These are phyloP conservation scores for Rhodomyrtus psidioides DNA, from an alignment of 441 rosid species.

Conservation along the genomic window DNA sequence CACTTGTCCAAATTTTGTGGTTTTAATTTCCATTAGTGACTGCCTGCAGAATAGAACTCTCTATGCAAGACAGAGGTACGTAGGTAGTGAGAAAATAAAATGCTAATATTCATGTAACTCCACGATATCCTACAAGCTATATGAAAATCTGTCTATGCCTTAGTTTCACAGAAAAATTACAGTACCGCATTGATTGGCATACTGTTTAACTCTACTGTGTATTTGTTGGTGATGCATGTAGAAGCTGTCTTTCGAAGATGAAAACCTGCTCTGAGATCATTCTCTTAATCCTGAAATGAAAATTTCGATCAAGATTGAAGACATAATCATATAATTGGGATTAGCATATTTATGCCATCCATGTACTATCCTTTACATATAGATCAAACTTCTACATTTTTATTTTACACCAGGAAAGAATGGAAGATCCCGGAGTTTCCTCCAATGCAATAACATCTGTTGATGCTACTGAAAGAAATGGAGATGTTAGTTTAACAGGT, in stretches of 20 bases:
- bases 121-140: background rate
- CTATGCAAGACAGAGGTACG: background rate
- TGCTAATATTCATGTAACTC: background rate
- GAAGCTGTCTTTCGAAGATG: background rate
- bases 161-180: background rate
- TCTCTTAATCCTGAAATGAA: background rate
- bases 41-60: background rate
- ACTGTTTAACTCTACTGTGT: background rate
- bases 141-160: background rate
- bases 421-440: conserved; percentile 18
- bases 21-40: background rate
- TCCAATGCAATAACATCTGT: conserved; percentile 25
- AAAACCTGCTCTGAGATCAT: background rate
- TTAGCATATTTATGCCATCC: background rate
- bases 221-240: background rate
- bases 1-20: background rate
- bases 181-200: background rate
- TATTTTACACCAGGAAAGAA: conserved; percentile 30
- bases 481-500: conserved; percentile 42
- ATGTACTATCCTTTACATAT: background rate
- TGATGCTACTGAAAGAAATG: conserved; percentile 21
- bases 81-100: background rate
- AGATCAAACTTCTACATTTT: background rate
- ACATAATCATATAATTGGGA: background rate
- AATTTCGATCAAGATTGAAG: background rate